Conservation (phyloP, 2,329 filamentous ascomycete species). For the Polychaeton citri region DNA sequence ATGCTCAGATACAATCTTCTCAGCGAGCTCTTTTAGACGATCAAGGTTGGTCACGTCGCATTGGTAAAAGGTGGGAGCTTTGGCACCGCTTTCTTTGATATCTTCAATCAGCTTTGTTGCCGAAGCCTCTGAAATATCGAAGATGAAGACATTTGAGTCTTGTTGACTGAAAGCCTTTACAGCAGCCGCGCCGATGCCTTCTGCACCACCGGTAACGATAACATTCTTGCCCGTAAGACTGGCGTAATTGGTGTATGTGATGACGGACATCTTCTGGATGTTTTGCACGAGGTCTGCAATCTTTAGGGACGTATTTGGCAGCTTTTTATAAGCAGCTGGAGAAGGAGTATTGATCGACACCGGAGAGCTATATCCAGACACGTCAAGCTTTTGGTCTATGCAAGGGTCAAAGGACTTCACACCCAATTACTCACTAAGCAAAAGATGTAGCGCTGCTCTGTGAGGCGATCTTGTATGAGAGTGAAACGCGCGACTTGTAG, state of each 20-base stretch:
- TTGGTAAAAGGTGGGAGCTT: conserved; percentile 14
- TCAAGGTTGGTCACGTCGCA: conserved; percentile 40
- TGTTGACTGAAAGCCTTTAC: conserved; percentile 44
- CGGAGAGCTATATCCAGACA: too few relatives aligned
- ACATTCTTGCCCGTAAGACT: conserved; percentile 42
- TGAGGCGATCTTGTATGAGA: too few relatives aligned
- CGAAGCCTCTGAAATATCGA: conserved; percentile 42
- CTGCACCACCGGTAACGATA: conserved; percentile 51
- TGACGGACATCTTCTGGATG: neutral
- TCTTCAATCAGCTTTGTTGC: conserved; percentile 34
- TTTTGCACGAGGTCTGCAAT: neutral
- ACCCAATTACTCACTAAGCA: too few relatives aligned
- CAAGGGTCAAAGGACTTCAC: too few relatives aligned
- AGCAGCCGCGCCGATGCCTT: conserved; percentile 50
- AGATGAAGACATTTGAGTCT: conserved; percentile 46
- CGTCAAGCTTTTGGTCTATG: too few relatives aligned
- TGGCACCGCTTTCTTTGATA: conserved; percentile 22
- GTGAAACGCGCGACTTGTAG: too few relatives aligned
- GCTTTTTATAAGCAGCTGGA: too few relatives aligned
- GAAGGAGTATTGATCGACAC: too few relatives aligned
- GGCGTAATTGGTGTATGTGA: conserved; percentile 16
- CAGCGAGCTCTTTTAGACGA: conserved; percentile 37
- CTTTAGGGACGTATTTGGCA: too few relatives aligned
- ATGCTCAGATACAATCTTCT: conserved; percentile 28
- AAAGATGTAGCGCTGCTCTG: too few relatives aligned